phyloP scores from a whole-genome alignment of 345 rosid species.

The Firmiana major region DNA sequence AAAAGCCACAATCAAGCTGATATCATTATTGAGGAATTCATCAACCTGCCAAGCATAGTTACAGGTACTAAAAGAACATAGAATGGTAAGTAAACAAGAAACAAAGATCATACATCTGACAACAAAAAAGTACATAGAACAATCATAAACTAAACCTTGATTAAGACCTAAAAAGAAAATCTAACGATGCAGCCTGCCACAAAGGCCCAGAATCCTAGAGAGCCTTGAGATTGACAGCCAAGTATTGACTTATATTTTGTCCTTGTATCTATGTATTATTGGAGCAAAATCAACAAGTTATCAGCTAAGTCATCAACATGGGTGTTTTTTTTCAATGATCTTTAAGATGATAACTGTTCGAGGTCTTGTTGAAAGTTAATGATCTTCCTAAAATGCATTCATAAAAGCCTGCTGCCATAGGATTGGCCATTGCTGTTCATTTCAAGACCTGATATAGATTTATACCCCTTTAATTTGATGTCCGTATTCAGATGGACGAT shows the following conservation, averaged over 20 bases:
- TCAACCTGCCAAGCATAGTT: background rate
- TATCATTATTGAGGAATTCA: background rate
- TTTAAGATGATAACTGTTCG: no score
- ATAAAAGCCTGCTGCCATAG: background rate
- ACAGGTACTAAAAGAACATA: background rate
- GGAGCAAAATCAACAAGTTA: background rate
- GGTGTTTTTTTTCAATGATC: background rate
- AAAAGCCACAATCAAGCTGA: background rate
- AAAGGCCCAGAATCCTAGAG: background rate
- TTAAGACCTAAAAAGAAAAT: background rate
- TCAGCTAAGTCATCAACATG: background rate
- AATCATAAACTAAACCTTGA: background rate
- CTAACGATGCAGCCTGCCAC: background rate
- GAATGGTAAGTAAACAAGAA: background rate
- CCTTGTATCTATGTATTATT: background rate
- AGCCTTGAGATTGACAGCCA: background rate
- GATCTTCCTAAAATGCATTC: no score
- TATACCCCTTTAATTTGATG: background rate
- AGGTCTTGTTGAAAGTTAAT: background rate
- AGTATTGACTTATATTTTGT: background rate
- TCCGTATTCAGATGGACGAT: background rate
- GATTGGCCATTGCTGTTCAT: background rate
- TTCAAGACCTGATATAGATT: background rate
- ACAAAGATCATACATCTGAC: constrained; percentile 4
- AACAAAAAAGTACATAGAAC: background rate